A percentile compares a stretch with the other conserved stretches of the same genome.
Evolutionary conservation across 2,329 filamentous ascomycete genomes (phyloP).

Genomic region (Mycosphaerella sp.): DNA sequence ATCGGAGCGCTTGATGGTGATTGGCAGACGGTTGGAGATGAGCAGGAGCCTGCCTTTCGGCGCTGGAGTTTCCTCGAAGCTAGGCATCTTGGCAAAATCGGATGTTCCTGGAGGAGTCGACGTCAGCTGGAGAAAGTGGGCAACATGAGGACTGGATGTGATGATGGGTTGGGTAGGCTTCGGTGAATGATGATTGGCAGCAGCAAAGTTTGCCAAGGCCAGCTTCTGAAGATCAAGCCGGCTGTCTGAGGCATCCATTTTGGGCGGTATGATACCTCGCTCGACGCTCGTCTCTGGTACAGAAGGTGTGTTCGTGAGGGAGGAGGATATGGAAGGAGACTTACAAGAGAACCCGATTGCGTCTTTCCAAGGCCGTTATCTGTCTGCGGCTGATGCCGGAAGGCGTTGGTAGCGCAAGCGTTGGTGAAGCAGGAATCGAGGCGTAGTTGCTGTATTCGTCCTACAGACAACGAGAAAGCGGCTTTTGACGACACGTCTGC

Average conservation of each 20-base stretch:
- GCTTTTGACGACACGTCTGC: neutral
- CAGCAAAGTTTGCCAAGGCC: neutral
- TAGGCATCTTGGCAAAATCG: conserved; percentile 25
- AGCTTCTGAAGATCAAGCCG: neutral
- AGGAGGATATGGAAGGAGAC: neutral
- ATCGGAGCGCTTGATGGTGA: conserved; percentile 90
- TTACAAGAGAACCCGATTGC: neutral
- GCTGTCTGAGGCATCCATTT: neutral
- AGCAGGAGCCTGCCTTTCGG: conserved; percentile 60
- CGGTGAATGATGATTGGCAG: neutral
- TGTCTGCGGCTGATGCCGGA: neutral
- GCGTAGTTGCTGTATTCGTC: conserved; percentile 3
- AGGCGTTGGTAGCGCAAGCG: neutral
- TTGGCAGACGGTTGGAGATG: conserved; percentile 89
- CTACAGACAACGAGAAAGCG: conserved; percentile 2
- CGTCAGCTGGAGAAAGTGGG: conserved; percentile 6
- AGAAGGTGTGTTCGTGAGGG: neutral
- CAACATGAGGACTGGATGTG: neutral
- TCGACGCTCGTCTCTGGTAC: neutral
- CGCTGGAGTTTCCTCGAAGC: conserved; percentile 30
- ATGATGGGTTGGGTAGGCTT: neutral
- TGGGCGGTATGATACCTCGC: neutral
- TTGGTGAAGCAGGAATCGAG: conserved; percentile 6
- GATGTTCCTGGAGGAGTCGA: neutral
- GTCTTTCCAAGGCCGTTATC: neutral